These are phyloP conservation scores for Gloeophyllum trabeum DNA, from an alignment of 768 basidiomycete species.

Conservation along the genomic window DNA sequence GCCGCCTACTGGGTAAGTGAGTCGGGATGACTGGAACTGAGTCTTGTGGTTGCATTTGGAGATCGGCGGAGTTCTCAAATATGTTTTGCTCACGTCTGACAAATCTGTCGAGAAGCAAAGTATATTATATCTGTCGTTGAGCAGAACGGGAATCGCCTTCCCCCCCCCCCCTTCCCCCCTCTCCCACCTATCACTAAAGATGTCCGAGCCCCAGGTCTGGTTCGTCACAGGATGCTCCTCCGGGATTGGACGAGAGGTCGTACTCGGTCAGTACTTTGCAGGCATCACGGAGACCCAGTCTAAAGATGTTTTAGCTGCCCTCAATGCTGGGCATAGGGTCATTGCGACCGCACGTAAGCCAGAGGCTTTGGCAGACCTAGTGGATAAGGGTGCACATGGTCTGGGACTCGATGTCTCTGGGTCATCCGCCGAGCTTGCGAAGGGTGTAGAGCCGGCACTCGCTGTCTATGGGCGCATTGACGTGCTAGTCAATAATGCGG, in stretches of 20 bases:
- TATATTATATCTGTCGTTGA: too few species aligned
- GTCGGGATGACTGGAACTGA: too few species aligned
- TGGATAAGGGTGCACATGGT: conserved; percentile 2
- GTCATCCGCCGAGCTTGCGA: conserved; percentile 28
- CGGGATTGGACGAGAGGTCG: conserved; percentile 46
- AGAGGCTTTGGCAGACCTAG: conserved; percentile 23
- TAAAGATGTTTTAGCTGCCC: conserved; percentile 19
- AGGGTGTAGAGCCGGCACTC: conserved; percentile 30
- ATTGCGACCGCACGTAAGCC: conserved; percentile 43
- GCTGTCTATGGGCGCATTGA: conserved; percentile 42
- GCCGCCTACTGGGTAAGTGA: too few species aligned
- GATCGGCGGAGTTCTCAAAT: too few species aligned
- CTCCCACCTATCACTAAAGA: too few species aligned
- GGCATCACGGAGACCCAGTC: neutral
- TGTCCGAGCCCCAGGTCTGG: neutral
- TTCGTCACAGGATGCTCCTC: conserved; percentile 27
- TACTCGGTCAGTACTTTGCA: conserved; percentile 9
- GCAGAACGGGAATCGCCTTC: too few species aligned
- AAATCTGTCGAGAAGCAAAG: too few species aligned
- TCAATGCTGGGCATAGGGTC: conserved; percentile 48
- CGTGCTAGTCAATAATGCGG: conserved; percentile 59
- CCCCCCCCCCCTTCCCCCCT: too few species aligned
- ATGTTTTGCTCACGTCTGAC: too few species aligned
- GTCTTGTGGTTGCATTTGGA: too few species aligned
- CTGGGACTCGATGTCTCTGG: conserved; percentile 41